Evolutionary conservation across 768 basidiomycete genomes (phyloP).

Genomic region (Mycena vitilis): DNA sequence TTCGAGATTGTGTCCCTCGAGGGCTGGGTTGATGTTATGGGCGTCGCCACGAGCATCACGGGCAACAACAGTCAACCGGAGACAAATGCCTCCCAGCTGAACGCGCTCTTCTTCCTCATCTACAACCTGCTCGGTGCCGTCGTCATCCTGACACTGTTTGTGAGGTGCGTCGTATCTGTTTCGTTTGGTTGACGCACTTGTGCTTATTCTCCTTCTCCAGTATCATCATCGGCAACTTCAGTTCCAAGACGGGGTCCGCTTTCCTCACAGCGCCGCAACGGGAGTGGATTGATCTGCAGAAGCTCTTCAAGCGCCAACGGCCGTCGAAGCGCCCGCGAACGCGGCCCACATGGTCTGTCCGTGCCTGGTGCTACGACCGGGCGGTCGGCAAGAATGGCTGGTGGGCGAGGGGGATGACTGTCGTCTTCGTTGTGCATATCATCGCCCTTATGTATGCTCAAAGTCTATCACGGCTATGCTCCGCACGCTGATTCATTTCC

Average conservation of each 20-base stretch:
- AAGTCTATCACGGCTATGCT: background rate
- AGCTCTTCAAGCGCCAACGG: constrained; percentile 85
- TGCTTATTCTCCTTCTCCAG: constrained; percentile 53
- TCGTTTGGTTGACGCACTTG: background rate
- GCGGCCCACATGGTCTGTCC: constrained; percentile 64
- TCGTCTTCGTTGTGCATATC: constrained; percentile 85
- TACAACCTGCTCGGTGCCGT: constrained; percentile 94
- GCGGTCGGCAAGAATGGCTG: constrained; percentile 93
- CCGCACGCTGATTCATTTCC: constrained; percentile 24
- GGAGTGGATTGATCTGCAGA: constrained; percentile 95
- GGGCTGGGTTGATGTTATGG: constrained; percentile 97
- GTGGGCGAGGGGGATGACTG: constrained; percentile 87
- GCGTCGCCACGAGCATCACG: constrained; percentile 80
- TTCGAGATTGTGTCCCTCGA: constrained; percentile 97
- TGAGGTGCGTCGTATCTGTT: constrained; percentile 68
- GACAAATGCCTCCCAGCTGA: constrained; percentile 78
- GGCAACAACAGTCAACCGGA: constrained; percentile 77
- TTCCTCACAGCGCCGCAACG: constrained; percentile 87
- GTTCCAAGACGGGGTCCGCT: constrained; percentile 86
- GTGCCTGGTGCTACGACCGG: constrained; percentile 92
- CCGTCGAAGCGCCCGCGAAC: constrained; percentile 84
- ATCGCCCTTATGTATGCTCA: constrained; percentile 80
- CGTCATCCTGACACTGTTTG: constrained; percentile 89
- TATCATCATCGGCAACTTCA: constrained; percentile 96
- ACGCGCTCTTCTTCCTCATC: constrained; percentile 91